Evolutionary conservation across 2,329 filamentous ascomycete species (phyloP).

Genomic region (Colletotrichum liaoningense): DNA sequence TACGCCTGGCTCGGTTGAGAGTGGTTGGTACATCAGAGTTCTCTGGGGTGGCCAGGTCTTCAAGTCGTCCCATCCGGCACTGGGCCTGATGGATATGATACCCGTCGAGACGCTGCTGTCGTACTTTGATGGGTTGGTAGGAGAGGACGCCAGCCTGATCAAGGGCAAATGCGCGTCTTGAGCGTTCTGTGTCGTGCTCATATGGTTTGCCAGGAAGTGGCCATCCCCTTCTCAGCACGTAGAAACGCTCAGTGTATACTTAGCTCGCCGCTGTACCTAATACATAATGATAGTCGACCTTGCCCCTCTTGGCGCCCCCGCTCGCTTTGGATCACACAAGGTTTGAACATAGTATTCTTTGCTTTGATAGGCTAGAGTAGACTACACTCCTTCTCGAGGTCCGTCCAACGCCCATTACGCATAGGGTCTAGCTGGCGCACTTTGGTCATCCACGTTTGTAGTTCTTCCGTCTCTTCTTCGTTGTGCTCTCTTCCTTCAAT

Average conservation of each 20-base stretch:
- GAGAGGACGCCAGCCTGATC: constrained; percentile 58
- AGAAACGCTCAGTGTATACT: neutral
- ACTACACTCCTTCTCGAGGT: constrained; percentile 61
- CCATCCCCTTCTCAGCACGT: neutral
- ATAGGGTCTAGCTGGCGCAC: constrained; percentile 79
- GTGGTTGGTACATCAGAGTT: constrained; percentile 69
- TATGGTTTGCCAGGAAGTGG: constrained; percentile 18
- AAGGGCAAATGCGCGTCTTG: constrained; percentile 46
- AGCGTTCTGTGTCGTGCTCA: constrained; percentile 28
- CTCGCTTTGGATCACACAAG: neutral
- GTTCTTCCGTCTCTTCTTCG: constrained; percentile 55
- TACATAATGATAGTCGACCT: constrained; percentile 10
- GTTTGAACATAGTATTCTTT: neutral
- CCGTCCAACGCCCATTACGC: constrained; percentile 79
- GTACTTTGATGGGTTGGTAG: constrained; percentile 80
- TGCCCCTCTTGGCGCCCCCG: neutral
- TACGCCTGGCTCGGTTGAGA: constrained; percentile 21
- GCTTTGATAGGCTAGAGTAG: neutral
- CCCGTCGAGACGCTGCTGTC: constrained; percentile 71
- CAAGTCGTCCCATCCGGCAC: constrained; percentile 72
- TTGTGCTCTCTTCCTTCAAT: constrained; percentile 58
- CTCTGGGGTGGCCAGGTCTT: constrained; percentile 78
- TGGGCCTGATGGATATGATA: constrained; percentile 80
- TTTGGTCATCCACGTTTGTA: constrained; percentile 70
- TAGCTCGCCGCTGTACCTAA: constrained; percentile 10